Conservation (phyloP, 1,284 basidiomycete species). For the Neonothopanus nambi region DNA sequence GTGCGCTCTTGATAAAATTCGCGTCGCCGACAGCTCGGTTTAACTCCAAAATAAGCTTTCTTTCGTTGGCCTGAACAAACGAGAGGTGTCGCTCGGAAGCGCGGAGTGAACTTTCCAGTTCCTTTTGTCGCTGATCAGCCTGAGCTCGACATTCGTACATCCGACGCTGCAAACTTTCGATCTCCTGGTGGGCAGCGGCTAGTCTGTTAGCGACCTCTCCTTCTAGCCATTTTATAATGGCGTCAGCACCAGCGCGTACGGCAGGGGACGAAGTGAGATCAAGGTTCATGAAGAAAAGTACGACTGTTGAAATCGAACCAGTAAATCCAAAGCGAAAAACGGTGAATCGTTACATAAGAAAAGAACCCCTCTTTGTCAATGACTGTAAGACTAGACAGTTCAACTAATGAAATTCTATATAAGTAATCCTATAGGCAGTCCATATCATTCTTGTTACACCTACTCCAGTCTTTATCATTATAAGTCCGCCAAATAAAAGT, state of each 20-base stretch:
- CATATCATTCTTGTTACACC: neutral
- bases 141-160: neutral
- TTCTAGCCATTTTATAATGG: neutral
- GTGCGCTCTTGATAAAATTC: neutral
- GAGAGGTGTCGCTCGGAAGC: neutral
- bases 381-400: neutral
- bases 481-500: conserved; percentile 11
- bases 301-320: neutral
- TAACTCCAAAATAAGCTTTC: neutral
- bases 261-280: neutral
- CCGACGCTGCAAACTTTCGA: neutral
- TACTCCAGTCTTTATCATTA: neutral
- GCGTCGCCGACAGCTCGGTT: neutral
- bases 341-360: neutral
- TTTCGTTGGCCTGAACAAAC: neutral
- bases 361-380: neutral
- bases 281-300: neutral
- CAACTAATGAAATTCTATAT: neutral
- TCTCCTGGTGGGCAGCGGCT: neutral
- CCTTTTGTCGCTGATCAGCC: neutral
- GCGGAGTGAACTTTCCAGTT: neutral
- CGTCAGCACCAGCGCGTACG: neutral
- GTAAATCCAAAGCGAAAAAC: neutral
- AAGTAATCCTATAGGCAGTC: neutral
- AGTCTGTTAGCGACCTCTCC: conserved; percentile 3